Evolutionary conservation across 495 filamentous ascomycete species (phyloP), one percentile per base, ranked within the genome.

Genomic region (Penicillium canescens): DNA sequence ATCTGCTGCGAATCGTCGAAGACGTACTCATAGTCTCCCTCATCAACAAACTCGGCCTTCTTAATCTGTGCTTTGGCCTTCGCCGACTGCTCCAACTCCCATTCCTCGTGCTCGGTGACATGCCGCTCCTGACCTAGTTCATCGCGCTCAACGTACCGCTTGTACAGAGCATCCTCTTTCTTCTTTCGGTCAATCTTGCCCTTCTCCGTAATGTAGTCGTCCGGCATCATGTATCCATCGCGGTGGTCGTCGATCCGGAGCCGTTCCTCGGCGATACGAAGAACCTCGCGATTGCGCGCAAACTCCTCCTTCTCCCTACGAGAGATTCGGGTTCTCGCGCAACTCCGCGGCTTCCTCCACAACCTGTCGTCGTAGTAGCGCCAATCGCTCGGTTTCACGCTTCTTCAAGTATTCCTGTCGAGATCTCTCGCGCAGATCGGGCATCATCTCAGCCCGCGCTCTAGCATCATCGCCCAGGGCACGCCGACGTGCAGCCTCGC

Each of bases 351-450:
- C 82, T 63, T 98, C 94, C 58, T 98, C 94, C 2, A 81, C 82
- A n/a, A 98, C 92, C 63, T 98, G 93, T 62, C 89, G 90, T 16
- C 92, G 84, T 33, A 98, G 70, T 12, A 98, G 75, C 0, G 88
- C 90, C 21, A 98, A 72, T 56, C 87, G 82, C 75, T 97, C 91
- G 0, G 86, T 78, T 65, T 97, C 92, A 35, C 94, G 78, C 75
- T 98, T 98, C 72, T 90, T 89, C 24, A 98, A 76, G 65, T 98
- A 98, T 58, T 94, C 88, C 64, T 97, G 92, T 42, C 94, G 83
- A 6, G 91, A 95, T 28, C 90, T 79, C 60, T 94, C 76, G 11
- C 94, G 78, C 7, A 96, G 70, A 59, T 92, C 90, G 9, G 84
- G 82, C 72, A 94, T 84, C 7, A 84, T 85, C 12, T 80, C 82